A percentile compares a stretch with the other conserved stretches of the same genome.
phyloP scores from a whole-genome alignment of 2,329 filamentous ascomycete species.

The Magnaporthales sp. region DNA sequence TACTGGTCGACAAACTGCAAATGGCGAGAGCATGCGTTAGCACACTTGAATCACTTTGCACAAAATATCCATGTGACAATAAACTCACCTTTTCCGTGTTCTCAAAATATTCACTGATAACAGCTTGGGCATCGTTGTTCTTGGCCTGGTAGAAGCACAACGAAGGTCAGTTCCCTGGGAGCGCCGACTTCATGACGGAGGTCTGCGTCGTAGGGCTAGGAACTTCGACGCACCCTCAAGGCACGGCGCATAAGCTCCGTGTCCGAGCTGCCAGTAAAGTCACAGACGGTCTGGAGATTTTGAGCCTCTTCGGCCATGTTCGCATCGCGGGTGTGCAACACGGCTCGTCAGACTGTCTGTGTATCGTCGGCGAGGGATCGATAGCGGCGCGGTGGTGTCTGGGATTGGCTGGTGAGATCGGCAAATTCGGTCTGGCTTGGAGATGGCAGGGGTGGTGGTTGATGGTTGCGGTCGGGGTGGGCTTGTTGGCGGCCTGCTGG shows the following conservation, averaged over 20 bases:
- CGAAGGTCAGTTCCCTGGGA: not conserved
- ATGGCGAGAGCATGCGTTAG: not conserved
- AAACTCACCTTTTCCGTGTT: constrained; percentile 30
- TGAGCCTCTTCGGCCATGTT: constrained; percentile 24
- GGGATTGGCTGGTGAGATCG: not conserved
- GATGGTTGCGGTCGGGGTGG: not conserved
- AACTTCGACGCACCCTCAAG: constrained; percentile 21
- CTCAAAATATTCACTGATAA: constrained; percentile 45
- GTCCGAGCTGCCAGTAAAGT: constrained; percentile 29
- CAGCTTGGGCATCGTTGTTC: constrained; percentile 35
- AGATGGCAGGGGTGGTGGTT: not conserved
- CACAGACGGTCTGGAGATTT: constrained; percentile 28
- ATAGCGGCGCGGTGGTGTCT: not conserved
- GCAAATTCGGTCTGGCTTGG: not conserved
- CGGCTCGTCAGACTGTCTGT: not conserved
- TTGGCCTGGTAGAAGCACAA: constrained; percentile 26
- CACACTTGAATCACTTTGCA: not conserved
- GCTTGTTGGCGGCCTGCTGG: not conserved
- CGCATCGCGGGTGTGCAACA: constrained; percentile 2
- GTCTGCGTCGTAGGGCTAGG: not conserved
- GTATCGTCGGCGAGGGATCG: too few relatives aligned
- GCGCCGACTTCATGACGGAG: not conserved
- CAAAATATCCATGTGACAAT: not conserved
- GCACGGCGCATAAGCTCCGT: constrained; percentile 29
- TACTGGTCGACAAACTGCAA: constrained; percentile 39